phyloP scores from a whole-genome alignment of 345 rosid species.

The Rubroshorea leprosula region DNA sequence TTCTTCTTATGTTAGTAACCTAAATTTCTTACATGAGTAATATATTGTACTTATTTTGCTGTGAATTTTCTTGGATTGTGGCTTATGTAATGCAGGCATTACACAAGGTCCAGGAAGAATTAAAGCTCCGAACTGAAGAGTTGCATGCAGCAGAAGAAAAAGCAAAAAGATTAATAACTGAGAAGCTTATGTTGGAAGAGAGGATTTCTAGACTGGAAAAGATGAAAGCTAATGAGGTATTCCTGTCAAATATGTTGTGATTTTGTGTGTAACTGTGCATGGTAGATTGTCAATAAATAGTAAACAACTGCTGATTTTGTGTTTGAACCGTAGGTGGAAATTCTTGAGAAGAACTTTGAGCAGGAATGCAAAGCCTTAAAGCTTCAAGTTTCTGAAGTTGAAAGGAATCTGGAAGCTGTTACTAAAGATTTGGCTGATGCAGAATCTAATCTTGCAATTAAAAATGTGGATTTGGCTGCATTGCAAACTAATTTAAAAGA shows the following conservation, averaged over 20 bases:
- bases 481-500: conserved; percentile 72
- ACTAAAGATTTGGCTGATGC: conserved; percentile 45
- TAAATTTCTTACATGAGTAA: no score
- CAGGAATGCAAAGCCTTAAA: conserved; percentile 60
- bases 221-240: conserved; percentile 71
- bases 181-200: conserved; percentile 55
- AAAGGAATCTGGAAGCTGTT: conserved; percentile 51
- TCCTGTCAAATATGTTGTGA: neutral
- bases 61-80: conserved; percentile 18
- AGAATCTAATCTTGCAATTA: conserved; percentile 47
- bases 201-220: conserved; percentile 54
- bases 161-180: conserved; percentile 42
- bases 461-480: conserved; percentile 45
- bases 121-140: conserved; percentile 53
- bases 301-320: conserved; percentile 55
- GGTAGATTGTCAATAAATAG: neutral
- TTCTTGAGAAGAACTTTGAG: conserved; percentile 48
- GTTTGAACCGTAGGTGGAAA: conserved; percentile 40
- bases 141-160: conserved; percentile 49
- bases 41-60: neutral
- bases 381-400: conserved; percentile 57
- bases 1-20: neutral
- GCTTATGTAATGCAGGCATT: conserved; percentile 33
- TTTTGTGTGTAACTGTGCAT: conserved; percentile 2
- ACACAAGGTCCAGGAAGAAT: conserved; percentile 57